Evolutionary conservation across 345 rosid genomes (phyloP), one percentile per base, ranked within the genome.

Genomic region (Bretschneidera sinensis): DNA sequence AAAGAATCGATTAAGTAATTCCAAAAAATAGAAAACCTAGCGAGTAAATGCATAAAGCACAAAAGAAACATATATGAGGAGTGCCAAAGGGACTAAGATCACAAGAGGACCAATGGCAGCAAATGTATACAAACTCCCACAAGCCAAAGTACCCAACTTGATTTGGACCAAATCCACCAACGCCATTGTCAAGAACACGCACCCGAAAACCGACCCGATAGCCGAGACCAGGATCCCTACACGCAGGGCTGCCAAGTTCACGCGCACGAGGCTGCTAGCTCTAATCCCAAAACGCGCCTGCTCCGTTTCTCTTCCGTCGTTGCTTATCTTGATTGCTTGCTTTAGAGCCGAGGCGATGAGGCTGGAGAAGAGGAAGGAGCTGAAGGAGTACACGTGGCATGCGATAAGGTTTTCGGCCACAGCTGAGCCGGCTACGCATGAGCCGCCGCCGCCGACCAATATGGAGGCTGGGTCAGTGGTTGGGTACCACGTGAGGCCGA

Each of bases 301-400:
- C 2, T 59, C 68, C 15, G 9, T 66, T n/a, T 9, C 45, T 39
- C 45, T 5, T n/a, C 47, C 55, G 43, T 70, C 58, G 17, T 67
- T 62, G 17, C 56, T 55, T 51, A 77, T 63, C 57, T 55, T 75
- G 61, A 88, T 80, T 50, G 83, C 77, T 70, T 88, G 94, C 64
- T 84, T 91, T 63, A 88, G 63, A 33, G 95, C 81, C 55, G 80
- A 65, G 19, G 95, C 98, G 4, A 91, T 47, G 60, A 91, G 90
- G 70, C 96, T 91, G 7, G 98, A 88, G 76, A 84, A 88, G 63
- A 91, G 87, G 71, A 88, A 86, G 64, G 67, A 81, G 62, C 84
- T 81, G 78, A 91, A 91, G 50, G 98, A 80, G 72, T 88, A 91
- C 17, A 88, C 96, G 65, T 86, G 98, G 84, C 72, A 83, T 23